Percentiles rank a stretch among this genome's conserved stretches.
These are phyloP conservation scores for Metahyphopichia silvanorum DNA, from an alignment of 805 yeast species.

Conservation along the genomic window DNA sequence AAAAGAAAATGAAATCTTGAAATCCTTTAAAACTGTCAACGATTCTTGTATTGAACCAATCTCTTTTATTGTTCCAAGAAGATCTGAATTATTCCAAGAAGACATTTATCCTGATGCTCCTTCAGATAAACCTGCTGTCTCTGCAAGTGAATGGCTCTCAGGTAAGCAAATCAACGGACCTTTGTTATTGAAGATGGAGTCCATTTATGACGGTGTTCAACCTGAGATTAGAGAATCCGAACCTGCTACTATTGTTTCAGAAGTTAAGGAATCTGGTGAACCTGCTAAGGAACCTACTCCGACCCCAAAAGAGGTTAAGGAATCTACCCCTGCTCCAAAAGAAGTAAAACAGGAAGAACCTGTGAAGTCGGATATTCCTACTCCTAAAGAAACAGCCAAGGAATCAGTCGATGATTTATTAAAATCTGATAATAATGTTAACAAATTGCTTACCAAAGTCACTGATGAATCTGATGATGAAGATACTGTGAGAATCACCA, in stretches of 20 bases:
- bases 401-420: conserved; percentile 35
- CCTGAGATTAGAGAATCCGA: conserved; percentile 45
- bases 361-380: conserved; percentile 4
- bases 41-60: conserved; percentile 86
- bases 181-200: conserved; percentile 67
- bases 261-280: conserved; percentile 18
- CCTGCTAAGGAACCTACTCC: conserved; percentile 16
- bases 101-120: conserved; percentile 94
- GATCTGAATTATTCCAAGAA: conserved; percentile 86
- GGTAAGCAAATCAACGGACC: conserved; percentile 88
- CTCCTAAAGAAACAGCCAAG: conserved; percentile 5
- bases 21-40: conserved; percentile 81
- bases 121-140: conserved; percentile 70
- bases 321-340: too few species aligned
- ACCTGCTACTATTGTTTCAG: conserved; percentile 29
- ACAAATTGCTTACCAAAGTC: conserved; percentile 33
- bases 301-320: conserved; percentile 7
- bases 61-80: conserved; percentile 90
- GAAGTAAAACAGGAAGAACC: conserved; percentile 9
- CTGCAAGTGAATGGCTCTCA: conserved; percentile 73
- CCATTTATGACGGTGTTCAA: conserved; percentile 72
- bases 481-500: conserved; percentile 15
- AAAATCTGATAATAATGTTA: conserved; percentile 33
- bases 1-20: conserved; percentile 79
- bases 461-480: conserved; percentile 38